These are phyloP conservation scores for Westerdykella ornata DNA, from an alignment of 2,329 filamentous ascomycete genomes.

Conservation along the genomic window DNA sequence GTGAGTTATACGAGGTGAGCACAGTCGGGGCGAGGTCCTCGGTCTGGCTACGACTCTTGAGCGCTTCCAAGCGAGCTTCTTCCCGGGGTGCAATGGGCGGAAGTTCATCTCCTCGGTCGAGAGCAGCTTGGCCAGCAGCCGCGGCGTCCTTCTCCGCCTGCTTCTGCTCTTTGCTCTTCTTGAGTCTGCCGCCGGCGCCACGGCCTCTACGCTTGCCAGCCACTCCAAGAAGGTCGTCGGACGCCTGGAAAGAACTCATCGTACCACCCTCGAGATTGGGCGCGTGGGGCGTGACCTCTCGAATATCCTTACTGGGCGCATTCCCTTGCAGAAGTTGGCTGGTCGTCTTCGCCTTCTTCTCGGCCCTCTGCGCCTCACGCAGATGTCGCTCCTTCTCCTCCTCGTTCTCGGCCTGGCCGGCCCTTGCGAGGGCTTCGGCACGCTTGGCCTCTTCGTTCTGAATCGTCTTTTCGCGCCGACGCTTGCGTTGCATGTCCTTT, in stretches of 20 bases:
- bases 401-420: constrained; percentile 72
- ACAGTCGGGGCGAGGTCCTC: constrained; percentile 42
- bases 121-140: constrained; percentile 76
- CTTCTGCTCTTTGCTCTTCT: constrained; percentile 78
- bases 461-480: constrained; percentile 87
- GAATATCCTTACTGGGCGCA: constrained; percentile 64
- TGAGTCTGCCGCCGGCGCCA: constrained; percentile 56
- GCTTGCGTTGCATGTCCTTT: constrained; percentile 98
- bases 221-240: constrained; percentile 44
- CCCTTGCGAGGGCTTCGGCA: constrained; percentile 68
- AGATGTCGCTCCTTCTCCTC: constrained; percentile 73
- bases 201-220: constrained; percentile 49
- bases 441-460: constrained; percentile 84
- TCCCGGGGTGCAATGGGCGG: constrained; percentile 56
- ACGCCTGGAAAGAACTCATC: constrained; percentile 75
- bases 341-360: constrained; percentile 88
- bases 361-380: constrained; percentile 79
- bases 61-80: constrained; percentile 45
- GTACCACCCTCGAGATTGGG: constrained; percentile 78
- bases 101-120: constrained; percentile 71
- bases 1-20: constrained; percentile 63
- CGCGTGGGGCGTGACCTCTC: constrained; percentile 64
- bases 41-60: constrained; percentile 41
- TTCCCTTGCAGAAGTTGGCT: constrained; percentile 81
- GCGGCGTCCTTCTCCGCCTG: constrained; percentile 67